Conservation (phyloP, 306 rosid species). For the Medicago ruthenica region DNA sequence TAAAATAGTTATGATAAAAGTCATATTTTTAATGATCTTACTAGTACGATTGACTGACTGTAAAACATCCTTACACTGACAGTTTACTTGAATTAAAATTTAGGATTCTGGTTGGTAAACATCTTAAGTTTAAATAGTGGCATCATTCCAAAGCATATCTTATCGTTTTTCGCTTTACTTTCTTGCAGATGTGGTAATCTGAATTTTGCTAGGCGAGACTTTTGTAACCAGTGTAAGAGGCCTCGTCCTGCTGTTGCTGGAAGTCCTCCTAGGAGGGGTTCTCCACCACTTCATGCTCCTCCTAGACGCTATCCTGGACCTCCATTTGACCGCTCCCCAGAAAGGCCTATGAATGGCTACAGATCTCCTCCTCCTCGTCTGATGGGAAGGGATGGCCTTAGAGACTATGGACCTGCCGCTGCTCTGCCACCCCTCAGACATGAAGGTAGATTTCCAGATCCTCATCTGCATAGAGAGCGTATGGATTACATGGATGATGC, state of each 20-base stretch:
- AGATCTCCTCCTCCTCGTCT: slow-evolving; percentile 85
- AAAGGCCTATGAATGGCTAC: slow-evolving; percentile 68
- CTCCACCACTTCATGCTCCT: slow-evolving; percentile 67
- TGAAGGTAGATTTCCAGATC: slow-evolving; percentile 74
- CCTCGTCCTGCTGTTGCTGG: slow-evolving; percentile 64
- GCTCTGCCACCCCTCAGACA: slow-evolving; percentile 75
- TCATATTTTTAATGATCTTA: no score
- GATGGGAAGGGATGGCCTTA: slow-evolving; percentile 74
- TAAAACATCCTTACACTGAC: no score
- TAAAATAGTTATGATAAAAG: no score
- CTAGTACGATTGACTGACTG: no score
- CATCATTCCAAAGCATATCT: slow-evolving; percentile 7
- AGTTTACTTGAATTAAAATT: neutral
- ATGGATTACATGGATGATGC: slow-evolving; percentile 69
- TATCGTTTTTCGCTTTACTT: slow-evolving; percentile 2
- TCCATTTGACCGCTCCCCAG: slow-evolving; percentile 77
- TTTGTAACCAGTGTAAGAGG: slow-evolving; percentile 85
- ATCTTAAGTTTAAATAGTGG: neutral
- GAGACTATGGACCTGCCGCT: slow-evolving; percentile 73
- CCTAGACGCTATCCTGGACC: slow-evolving; percentile 79
- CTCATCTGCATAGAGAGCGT: slow-evolving; percentile 62
- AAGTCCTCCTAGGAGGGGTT: slow-evolving; percentile 91
- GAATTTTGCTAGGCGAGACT: slow-evolving; percentile 92
- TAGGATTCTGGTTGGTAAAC: slow-evolving; percentile 16
- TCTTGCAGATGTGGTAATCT: slow-evolving; percentile 84